Evolutionary conservation across 148 eudicot genomes (phyloP).

Genomic region (Fagopyrum tataricum): DNA sequence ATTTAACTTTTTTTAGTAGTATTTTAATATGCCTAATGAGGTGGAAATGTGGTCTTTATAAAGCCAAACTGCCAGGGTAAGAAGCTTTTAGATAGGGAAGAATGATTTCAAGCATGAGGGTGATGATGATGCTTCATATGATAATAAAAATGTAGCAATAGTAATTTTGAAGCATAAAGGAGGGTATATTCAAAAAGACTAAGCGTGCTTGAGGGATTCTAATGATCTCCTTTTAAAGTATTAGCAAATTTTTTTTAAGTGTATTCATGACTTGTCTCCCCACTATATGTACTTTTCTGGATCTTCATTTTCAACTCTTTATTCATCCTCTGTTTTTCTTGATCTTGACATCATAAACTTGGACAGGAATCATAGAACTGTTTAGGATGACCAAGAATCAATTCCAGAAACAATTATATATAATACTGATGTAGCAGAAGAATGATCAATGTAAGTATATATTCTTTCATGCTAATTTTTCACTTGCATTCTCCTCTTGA

Average conservation of each 20-base stretch:
- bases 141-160: slow-evolving; percentile 21
- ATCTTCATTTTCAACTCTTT: neutral
- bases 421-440: too few relatives aligned
- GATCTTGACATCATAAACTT: too few relatives aligned
- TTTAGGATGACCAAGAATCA: too few relatives aligned
- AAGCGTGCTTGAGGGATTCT: slow-evolving; percentile 10
- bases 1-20: neutral
- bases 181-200: neutral
- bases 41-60: slow-evolving; percentile 19
- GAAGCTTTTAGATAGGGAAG: slow-evolving; percentile 13
- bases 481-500: slow-evolving; percentile 11
- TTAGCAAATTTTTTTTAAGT: neutral
- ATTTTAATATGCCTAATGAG: slow-evolving; percentile 13
- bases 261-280: neutral
- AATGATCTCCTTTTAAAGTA: neutral
- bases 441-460: too few relatives aligned
- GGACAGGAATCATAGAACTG: too few relatives aligned
- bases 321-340: neutral
- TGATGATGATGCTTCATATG: slow-evolving; percentile 40
- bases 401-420: too few relatives aligned
- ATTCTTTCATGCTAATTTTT: neutral
- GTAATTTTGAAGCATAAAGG: slow-evolving; percentile 7
- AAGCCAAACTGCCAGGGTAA: slow-evolving; percentile 11
- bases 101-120: slow-evolving; percentile 41
- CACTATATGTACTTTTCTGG: neutral